A percentile compares a stretch with the other conserved stretches of the same genome.
phyloP scores from a whole-genome alignment of 2,329 filamentous ascomycete species.

The Neonectria sp. region DNA sequence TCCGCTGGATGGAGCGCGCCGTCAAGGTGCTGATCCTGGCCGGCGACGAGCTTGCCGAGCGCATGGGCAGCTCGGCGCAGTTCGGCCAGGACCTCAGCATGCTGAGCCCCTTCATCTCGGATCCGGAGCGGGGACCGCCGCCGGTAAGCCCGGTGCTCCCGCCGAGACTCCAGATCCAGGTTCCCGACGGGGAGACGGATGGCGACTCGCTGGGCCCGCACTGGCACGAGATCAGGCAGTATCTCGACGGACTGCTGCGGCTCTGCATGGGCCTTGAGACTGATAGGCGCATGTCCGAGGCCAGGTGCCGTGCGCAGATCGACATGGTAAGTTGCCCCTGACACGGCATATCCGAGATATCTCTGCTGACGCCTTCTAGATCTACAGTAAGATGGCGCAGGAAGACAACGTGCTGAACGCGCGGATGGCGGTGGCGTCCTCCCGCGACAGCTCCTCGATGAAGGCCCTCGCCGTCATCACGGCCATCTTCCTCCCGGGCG shows the following conservation, averaged over 20 bases:
- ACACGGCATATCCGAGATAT: conserved; percentile 15
- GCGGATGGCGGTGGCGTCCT: conserved; percentile 57
- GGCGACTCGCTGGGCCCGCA: conserved; percentile 53
- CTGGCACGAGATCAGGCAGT: conserved; percentile 64
- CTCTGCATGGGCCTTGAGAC: conserved; percentile 62
- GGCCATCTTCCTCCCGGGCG: conserved; percentile 63
- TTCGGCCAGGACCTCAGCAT: conserved; percentile 45
- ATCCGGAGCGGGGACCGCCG: conserved; percentile 41
- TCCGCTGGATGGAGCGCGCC: conserved; percentile 64
- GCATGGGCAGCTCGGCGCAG: conserved; percentile 42
- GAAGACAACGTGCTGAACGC: conserved; percentile 64
- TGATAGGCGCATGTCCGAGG: conserved; percentile 62
- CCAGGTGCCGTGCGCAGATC: conserved; percentile 62
- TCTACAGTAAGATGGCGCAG: conserved; percentile 65
- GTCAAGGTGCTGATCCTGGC: conserved; percentile 60
- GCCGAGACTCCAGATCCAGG: conserved; percentile 34
- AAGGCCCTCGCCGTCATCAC: conserved; percentile 64
- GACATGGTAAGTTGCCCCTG: conserved; percentile 57
- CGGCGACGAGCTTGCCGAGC: conserved; percentile 59
- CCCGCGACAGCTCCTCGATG: conserved; percentile 63
- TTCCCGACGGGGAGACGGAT: conserved; percentile 36
- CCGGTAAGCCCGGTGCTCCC: conserved; percentile 47
- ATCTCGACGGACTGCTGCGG: conserved; percentile 60
- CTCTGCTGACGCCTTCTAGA: conserved; percentile 46
- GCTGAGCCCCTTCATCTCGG: conserved; percentile 44